Conservation (phyloP, 1,139 yeast species). For the Blastobotrys persicus region DNA sequence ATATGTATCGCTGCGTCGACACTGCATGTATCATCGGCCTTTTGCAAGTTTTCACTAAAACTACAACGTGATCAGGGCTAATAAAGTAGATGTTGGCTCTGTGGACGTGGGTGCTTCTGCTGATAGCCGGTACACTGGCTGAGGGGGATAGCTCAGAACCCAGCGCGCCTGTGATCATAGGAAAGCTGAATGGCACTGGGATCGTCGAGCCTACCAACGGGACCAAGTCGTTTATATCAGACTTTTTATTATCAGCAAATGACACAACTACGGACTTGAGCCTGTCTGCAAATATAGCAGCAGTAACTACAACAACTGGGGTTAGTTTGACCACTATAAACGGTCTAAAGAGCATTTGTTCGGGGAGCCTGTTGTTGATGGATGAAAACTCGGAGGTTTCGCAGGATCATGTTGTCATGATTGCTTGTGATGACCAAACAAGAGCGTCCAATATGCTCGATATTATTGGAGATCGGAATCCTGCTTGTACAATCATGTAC, state of each 20-base stretch:
- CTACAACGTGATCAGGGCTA: background rate
- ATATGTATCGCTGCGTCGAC: background rate
- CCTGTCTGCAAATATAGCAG: conserved; percentile 26
- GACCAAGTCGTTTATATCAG: conserved; percentile 17
- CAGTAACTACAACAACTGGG: conserved; percentile 28
- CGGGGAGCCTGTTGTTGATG: conserved; percentile 25
- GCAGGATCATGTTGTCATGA: conserved; percentile 27
- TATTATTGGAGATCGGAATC: conserved; percentile 26
- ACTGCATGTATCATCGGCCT: background rate
- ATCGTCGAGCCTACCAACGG: conserved; percentile 24
- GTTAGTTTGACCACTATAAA: conserved; percentile 21
- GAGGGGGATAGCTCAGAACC: too few species aligned
- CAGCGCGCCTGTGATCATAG: conserved; percentile 21
- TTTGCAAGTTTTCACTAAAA: background rate
- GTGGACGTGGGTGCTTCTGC: background rate
- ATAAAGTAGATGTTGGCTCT: background rate
- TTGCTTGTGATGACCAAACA: conserved; percentile 32
- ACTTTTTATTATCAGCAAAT: conserved; percentile 21
- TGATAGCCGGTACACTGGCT: background rate
- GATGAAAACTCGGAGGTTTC: conserved; percentile 13
- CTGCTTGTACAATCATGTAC: conserved; percentile 35
- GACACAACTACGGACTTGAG: conserved; percentile 17
- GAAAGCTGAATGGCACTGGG: conserved; percentile 20
- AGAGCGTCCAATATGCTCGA: conserved; percentile 28
- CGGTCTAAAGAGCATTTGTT: conserved; percentile 27